Base-by-base conservation (phyloP, 176 grass and related monocot genomes). In the sorghum (Sorghum bicolor) region DNA sequence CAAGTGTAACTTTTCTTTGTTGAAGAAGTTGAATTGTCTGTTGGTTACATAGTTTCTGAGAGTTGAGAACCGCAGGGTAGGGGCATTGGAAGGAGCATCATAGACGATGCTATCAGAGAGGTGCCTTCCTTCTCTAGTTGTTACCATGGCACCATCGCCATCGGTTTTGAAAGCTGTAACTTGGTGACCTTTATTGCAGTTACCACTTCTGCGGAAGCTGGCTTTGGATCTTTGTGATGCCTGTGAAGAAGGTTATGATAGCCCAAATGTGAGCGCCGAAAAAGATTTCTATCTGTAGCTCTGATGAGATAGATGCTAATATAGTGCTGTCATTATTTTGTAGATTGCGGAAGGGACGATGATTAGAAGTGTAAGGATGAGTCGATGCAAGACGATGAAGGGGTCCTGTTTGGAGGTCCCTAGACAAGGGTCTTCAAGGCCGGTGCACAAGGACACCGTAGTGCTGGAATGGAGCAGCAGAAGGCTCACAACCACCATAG, bases 201-300 rank as follows among this genome's bases (percentile, higher is more conserved):
- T 97, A 19, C 89, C 91, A 5, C 87, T 90, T 12, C 41, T 97
- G 14, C 80, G 85, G 70, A 90, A 80, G 38, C 64, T 97, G 50
- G 87, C 91, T 26, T 67, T 97, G 80, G 94, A 97, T 79, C 75
- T 97, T 43, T 97, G 91, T 12, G 91, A 97, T 61, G 94, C 94
- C 45, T 90, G 85, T 64, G 91, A 92, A 79, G 89, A 74, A 36
- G 94, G 94, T 48, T 97, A 85, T 26, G 87, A 90, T 78, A 97
- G 85, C 83, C 94, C 89, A 4, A 88, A 39, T 67, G 91, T 97
- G 81, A 86, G 89, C 74, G 25, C 15, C 5, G 1, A 31, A 50
- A 44, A 61, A 26, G 30, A 72, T 82, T 88, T 41, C n/a, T 14
- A 1, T 8, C 0, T 38, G 40, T 22, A 85, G 11, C 16, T 33